These are phyloP conservation scores for Elymus sibiricus DNA, from an alignment of 176 grass and related monocot species.

Conservation along the genomic window DNA sequence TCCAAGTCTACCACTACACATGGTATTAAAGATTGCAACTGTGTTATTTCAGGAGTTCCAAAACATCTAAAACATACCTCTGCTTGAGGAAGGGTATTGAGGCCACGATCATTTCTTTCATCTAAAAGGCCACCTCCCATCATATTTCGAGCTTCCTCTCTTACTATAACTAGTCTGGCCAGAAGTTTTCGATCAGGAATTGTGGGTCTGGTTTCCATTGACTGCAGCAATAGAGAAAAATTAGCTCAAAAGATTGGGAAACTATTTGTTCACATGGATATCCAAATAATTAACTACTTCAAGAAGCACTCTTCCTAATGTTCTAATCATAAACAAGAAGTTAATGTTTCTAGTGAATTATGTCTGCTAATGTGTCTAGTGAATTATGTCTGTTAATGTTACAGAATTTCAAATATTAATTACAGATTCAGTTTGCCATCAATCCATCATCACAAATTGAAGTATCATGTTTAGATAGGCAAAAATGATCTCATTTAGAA, in stretches of 20 bases:
- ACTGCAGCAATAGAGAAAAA: conserved; percentile 35
- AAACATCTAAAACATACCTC: conserved; percentile 52
- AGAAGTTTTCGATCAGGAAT: conserved; percentile 83
- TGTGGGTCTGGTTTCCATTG: conserved; percentile 74
- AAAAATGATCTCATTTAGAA: not conserved
- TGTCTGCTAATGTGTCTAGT: not conserved
- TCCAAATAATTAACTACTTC: conserved; percentile 14
- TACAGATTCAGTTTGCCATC: not conserved
- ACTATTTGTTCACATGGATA: not conserved
- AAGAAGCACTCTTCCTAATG: not conserved
- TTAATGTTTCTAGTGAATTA: too few species aligned
- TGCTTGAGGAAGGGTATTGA: conserved; percentile 78
- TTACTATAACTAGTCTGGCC: conserved; percentile 82
- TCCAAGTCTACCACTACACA: not conserved
- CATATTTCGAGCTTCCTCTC: conserved; percentile 90
- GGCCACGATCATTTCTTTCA: conserved; percentile 93
- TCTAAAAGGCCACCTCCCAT: conserved; percentile 97
- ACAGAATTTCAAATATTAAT: conserved; percentile 11
- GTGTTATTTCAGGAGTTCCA: not conserved
- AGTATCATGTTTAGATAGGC: not conserved
- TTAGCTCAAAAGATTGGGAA: not conserved
- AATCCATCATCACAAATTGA: not conserved
- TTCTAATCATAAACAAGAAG: conserved; percentile 4
- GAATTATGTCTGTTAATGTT: not conserved
- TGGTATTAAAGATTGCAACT: not conserved